A percentile compares a stretch with the other conserved stretches of the same genome.
Conservation (phyloP, 768 basidiomycete genomes). For the Paxillus involutus region DNA sequence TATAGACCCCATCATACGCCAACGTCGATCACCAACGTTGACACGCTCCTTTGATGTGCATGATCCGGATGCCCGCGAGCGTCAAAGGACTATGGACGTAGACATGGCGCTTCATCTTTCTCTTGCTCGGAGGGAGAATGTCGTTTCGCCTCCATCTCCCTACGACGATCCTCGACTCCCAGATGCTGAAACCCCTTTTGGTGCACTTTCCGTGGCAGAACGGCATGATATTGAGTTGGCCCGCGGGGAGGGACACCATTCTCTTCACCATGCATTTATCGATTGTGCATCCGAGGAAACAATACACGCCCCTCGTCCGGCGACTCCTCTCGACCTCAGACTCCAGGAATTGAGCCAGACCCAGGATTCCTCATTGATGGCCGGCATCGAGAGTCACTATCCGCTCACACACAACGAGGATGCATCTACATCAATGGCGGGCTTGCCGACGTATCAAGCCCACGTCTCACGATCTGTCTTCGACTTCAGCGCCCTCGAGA, state of each 20-base stretch:
- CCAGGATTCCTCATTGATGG: slow-evolving; percentile 52
- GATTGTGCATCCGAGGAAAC: slow-evolving; percentile 4
- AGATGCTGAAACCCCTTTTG: slow-evolving; percentile 35
- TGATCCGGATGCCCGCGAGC: slow-evolving; percentile 76
- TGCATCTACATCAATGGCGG: slow-evolving; percentile 34
- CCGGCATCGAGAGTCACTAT: slow-evolving; percentile 15
- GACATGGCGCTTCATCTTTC: slow-evolving; percentile 88
- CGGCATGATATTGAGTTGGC: slow-evolving; percentile 47
- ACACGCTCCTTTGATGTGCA: slow-evolving; percentile 62
- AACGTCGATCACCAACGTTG: slow-evolving; percentile 63
- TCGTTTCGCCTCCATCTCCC: slow-evolving; percentile 38
- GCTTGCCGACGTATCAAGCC: slow-evolving; percentile 70
- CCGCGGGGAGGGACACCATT: slow-evolving; percentile 28
- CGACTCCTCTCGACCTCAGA: slow-evolving; percentile 31
- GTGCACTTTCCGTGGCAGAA: slow-evolving; percentile 47
- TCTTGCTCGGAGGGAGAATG: slow-evolving; percentile 65
- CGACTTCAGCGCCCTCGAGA: slow-evolving; percentile 76
- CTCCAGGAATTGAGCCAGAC: slow-evolving; percentile 38
- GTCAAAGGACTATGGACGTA: slow-evolving; percentile 91
- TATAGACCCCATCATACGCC: slow-evolving; percentile 39
- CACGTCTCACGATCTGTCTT: slow-evolving; percentile 58
- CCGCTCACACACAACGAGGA: slow-evolving; percentile 28
- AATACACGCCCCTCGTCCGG: background rate
- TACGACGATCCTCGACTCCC: slow-evolving; percentile 31
- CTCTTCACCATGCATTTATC: slow-evolving; percentile 9